Percentiles rank a stretch among this genome's conserved stretches.
Evolutionary conservation across 345 rosid genomes (phyloP).

Genomic region (Bruguiera sexangula): DNA sequence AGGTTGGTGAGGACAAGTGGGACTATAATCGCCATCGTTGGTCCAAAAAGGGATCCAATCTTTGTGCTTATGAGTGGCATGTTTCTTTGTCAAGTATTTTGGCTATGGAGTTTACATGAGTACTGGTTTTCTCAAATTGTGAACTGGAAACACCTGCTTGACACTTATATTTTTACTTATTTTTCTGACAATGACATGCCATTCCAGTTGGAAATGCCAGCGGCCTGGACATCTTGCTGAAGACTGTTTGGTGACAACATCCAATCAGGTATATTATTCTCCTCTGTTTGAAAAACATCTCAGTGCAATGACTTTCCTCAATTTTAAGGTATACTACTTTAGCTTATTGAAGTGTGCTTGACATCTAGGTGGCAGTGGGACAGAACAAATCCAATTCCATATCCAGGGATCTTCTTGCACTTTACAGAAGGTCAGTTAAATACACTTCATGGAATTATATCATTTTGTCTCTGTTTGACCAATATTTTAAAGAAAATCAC

Average conservation of each 20-base stretch:
- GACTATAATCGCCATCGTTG: conserved; percentile 44
- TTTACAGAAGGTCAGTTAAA: conserved; percentile 53
- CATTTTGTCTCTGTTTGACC: not conserved
- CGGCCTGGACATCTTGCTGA: conserved; percentile 71
- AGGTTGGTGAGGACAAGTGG: conserved; percentile 47
- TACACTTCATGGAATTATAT: not conserved
- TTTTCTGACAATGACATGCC: not conserved
- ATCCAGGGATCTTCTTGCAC: conserved; percentile 51
- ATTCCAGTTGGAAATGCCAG: conserved; percentile 59
- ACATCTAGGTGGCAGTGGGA: conserved; percentile 31
- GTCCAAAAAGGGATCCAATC: conserved; percentile 55
- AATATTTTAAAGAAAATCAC: not conserved
- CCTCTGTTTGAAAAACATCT: not conserved
- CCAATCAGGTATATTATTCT: conserved; percentile 36
- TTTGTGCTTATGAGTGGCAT: conserved; percentile 63
- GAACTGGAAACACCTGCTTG: not conserved
- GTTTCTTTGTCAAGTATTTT: conserved; percentile 4
- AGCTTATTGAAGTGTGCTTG: conserved; percentile 9
- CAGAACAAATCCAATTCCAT: conserved; percentile 32
- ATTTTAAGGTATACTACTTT: not conserved
- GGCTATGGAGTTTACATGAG: not conserved
- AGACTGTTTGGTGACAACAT: conserved; percentile 47
- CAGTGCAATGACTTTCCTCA: not conserved
- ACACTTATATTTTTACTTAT: not conserved
- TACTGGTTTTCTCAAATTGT: not conserved